phyloP scores from a whole-genome alignment of 2,329 filamentous ascomycete species.

The Aspergillus ibericus region DNA sequence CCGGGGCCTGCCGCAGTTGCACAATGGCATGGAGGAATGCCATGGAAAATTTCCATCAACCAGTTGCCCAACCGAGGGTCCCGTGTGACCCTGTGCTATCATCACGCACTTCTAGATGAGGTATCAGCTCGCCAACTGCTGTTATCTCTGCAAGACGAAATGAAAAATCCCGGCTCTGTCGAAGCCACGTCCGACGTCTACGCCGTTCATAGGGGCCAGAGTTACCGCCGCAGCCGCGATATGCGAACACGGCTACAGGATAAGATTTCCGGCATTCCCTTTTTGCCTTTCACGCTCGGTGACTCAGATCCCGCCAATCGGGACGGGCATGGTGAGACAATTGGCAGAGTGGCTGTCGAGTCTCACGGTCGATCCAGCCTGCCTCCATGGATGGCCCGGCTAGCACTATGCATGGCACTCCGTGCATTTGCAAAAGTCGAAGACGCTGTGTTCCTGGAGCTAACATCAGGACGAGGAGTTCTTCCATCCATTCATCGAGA shows the following conservation, averaged over 20 bases:
- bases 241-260: not conserved
- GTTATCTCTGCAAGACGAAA: not conserved
- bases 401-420: not conserved
- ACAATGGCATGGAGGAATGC: slow-evolving; percentile 2
- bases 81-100: slow-evolving; percentile 3
- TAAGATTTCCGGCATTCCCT: not conserved
- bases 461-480: not conserved
- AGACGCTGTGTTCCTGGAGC: slow-evolving; percentile 1
- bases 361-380: not conserved
- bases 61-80: not conserved
- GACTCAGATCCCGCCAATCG: not conserved
- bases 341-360: not conserved
- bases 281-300: not conserved
- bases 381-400: not conserved
- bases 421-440: not conserved
- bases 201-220: not conserved
- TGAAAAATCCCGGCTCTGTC: not conserved
- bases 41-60: slow-evolving; percentile 2
- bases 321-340: not conserved
- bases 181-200: not conserved
- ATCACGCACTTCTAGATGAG: slow-evolving; percentile 4
- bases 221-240: not conserved
- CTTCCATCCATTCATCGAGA: not conserved
- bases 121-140: slow-evolving; percentile 1
- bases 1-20: not conserved